These are phyloP conservation scores for Kazachstania viticola DNA, from an alignment of 805 yeast species.

Conservation along the genomic window DNA sequence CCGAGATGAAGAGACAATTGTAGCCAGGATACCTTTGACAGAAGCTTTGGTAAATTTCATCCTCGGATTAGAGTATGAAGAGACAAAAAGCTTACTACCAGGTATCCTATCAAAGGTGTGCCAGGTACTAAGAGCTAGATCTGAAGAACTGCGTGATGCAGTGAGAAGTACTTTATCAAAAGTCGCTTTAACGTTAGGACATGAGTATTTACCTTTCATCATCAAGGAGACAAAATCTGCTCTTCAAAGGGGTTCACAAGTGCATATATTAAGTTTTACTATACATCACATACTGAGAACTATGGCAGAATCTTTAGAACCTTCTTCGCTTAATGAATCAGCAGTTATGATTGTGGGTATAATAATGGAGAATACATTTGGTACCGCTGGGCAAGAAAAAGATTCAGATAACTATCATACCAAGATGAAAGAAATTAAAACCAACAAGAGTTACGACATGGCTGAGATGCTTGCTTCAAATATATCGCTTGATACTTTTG, in stretches of 20 bases:
- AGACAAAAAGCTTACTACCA: slow-evolving; percentile 52
- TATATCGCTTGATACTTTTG: slow-evolving; percentile 47
- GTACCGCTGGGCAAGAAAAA: slow-evolving; percentile 85
- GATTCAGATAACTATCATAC: slow-evolving; percentile 86
- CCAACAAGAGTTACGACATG: slow-evolving; percentile 77
- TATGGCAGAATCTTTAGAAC: slow-evolving; percentile 34
- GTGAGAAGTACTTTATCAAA: slow-evolving; percentile 65
- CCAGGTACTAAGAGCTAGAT: slow-evolving; percentile 73
- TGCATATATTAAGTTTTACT: slow-evolving; percentile 84
- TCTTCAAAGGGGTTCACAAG: slow-evolving; percentile 78
- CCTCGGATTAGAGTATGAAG: slow-evolving; percentile 46
- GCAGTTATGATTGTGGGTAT: slow-evolving; percentile 50
- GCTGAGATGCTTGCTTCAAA: slow-evolving; percentile 66
- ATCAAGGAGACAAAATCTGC: slow-evolving; percentile 71
- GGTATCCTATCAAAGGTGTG: slow-evolving; percentile 79
- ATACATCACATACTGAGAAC: slow-evolving; percentile 60
- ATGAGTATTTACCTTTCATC: slow-evolving; percentile 61
- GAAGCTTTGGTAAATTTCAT: slow-evolving; percentile 66
- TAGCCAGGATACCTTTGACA: slow-evolving; percentile 64
- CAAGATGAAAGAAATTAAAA: slow-evolving; percentile 82
- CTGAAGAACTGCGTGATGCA: slow-evolving; percentile 81
- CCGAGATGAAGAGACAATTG: slow-evolving; percentile 70
- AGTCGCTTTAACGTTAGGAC: slow-evolving; percentile 55
- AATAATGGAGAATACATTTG: slow-evolving; percentile 88
- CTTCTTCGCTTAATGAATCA: slow-evolving; percentile 68